Evolutionary conservation across 805 yeast genomes (phyloP).

Genomic region (Ogataea paraovalis): DNA sequence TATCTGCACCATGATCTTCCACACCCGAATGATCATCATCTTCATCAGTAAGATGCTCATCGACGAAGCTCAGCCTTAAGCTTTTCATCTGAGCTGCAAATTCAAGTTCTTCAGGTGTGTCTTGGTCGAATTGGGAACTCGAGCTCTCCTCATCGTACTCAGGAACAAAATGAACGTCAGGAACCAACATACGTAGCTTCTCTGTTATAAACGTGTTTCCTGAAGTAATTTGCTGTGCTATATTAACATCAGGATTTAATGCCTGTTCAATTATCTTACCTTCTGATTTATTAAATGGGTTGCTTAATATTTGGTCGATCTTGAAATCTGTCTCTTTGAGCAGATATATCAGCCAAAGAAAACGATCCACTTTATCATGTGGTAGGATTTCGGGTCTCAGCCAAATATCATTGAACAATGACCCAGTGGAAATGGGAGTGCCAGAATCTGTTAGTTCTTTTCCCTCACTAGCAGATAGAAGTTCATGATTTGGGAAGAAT

Average conservation of each 20-base stretch:
- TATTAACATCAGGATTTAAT: conserved; percentile 10
- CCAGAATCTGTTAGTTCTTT: conserved; percentile 7
- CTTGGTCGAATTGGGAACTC: conserved; percentile 20
- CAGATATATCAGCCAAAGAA: conserved; percentile 80
- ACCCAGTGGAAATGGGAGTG: conserved; percentile 24
- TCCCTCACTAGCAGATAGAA: conserved; percentile 7
- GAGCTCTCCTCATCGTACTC: not conserved
- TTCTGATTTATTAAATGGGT: conserved; percentile 28
- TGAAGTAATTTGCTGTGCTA: conserved; percentile 20
- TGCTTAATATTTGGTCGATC: conserved; percentile 36
- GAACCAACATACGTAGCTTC: conserved; percentile 25
- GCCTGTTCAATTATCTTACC: conserved; percentile 2
- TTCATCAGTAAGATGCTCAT: conserved; percentile 7
- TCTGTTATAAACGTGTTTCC: conserved; percentile 19
- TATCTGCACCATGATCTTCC: not conserved
- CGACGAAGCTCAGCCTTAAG: conserved; percentile 34
- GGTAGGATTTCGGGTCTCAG: conserved; percentile 60
- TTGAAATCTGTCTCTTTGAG: conserved; percentile 70
- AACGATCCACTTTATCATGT: conserved; percentile 60
- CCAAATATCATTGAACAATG: conserved; percentile 70
- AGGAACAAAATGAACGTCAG: conserved; percentile 9
- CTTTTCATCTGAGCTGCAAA: conserved; percentile 47
- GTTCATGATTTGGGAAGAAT: conserved; percentile 22
- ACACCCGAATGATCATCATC: conserved; percentile 1
- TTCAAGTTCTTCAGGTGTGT: conserved; percentile 44